Evolutionary conservation across 2,329 filamentous ascomycete genomes (phyloP), one percentile per base, ranked within the genome.

Genomic region (Chaetomium sp.): DNA sequence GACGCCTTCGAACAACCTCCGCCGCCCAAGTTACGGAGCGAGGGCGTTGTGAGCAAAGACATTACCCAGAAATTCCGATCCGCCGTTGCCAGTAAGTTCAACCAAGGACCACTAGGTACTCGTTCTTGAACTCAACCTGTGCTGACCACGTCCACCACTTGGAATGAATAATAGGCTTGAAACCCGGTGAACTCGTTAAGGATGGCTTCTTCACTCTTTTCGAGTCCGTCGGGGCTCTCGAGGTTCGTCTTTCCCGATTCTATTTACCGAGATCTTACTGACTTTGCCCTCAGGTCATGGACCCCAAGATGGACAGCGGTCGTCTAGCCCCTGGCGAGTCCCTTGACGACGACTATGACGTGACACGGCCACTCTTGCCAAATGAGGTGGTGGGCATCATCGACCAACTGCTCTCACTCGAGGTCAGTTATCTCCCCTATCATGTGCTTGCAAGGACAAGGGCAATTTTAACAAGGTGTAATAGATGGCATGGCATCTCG

Each of bases 281-380:
- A 57, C 21, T 13, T 13, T 49, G 60, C 12, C 13, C 10, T 23
- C 49, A 99, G 95, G 97, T 99, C 72, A 97, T 97, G 92, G 95
- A 99, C 74, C 89, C 91, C 0, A 99, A 98, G 78, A 99, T 99
- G 95, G 95, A 99, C 77, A 97, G 92, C 74, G 95, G 95, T 31
- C 93, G 90, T 69, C 81, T 96, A 7, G 83, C 87, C 23, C 86
- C 90, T 8, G 90, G 89, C 33, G 92, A 97, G 73, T 87, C 88
- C n/a, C 85, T 94, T 38, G 91, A 96, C 65, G 90, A 94, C 68
- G 85, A 90, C 58, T 96, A 94, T 76, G 89, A 97, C 73, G 86
- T 93, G 49, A 80, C 85, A 51, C 81, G 83, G 55, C 80, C 85
- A 7, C 79, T 96, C 49, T 81, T 89, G 16, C 90, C 92, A 0